Evolutionary conservation across 495 filamentous ascomycete genomes (phyloP), one percentile per base, ranked within the genome.

Genomic region (Neurospora hispaniola): DNA sequence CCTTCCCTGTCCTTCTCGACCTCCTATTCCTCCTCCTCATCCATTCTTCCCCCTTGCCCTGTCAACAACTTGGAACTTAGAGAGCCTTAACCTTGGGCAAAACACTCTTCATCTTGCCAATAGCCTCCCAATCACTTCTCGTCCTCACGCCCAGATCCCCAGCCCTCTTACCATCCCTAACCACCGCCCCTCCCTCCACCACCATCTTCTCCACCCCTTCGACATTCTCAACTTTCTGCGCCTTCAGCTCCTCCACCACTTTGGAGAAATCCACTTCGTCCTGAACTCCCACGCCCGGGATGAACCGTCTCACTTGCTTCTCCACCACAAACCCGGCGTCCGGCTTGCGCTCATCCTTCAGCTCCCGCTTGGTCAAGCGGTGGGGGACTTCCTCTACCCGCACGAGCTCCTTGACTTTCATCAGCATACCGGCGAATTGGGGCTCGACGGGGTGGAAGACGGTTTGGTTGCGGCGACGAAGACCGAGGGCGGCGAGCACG

Each of bases 391-490:
- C 96, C 46, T 89, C 83, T 35, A 99, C 95, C 14, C 88, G 86
- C 7, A 99, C 91, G 72, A 99, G 85, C 81, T 99, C 96, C 82
- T 99, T 99, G 69, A 99, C 94, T 81, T 92, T 93, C 89, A 98
- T 92, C 81, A 99, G 96, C 84, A 97, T 94, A 82, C 96, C 96
- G 5, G 96, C 96, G 71, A 92, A 88, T 74, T 94, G 90, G 20
- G 89, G 87, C 39, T 89, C 88, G 71, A 97, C 96, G 42, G 92
- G 91, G 79, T 97, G 91, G 87, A 97, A 99, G 76, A 98, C 96
- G 73, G 92, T 95, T 74, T 87, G 88, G 87, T 91, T 91, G 76
- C 96, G 91, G 80, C 93, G 93, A 72, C 91, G 92, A 46, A 99
- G 88, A 38, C 96, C 96, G 42, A 99, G 90, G 9, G 96, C 92